Evolutionary conservation across 2,329 filamentous ascomycete species (phyloP), one percentile per base, ranked within the genome.

Genomic region (Aspergillus sp.): DNA sequence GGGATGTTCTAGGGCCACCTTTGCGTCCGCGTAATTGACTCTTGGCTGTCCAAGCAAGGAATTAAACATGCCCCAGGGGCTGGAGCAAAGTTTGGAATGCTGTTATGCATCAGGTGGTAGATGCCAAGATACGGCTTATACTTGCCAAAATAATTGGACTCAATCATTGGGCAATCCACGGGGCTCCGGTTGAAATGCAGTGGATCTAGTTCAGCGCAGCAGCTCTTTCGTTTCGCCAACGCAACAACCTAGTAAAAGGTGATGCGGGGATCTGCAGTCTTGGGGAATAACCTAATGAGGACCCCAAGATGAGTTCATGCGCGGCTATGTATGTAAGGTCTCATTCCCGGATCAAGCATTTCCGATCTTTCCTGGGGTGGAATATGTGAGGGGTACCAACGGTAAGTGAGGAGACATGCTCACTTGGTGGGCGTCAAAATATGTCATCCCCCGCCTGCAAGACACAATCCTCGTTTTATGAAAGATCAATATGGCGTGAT

Each of bases 401-500:
- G 26, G 26, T 9, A 42, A 18, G 42, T 5, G 42, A 44, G 42
- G 42, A 44, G 42, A 30, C 26, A n/a, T 30, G 8, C 26, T 30
- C 26, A 45, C 43, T 9, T n/a, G 22, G 18, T 15, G 17, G 17
- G 12, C 26, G 20, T 20, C 26, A 48, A 18, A 17, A 47, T 17
- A 24, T 26, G n/a, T 34, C 30, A 47, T 36, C n/a, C n/a, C 13
- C 20, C 26, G 24, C 3, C 30, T 36, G 11, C n/a, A 12, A 38
- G 26, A 44, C 26, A 36, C 41, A 30, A 34, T 18, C 8, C 13
- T 41, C 42, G 30, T 22, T 11, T 17, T 9, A 12, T 47, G 32
- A 12, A 30, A 38, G 42, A 24, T 11, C 32, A 36, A 20, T 41
- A 55, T 55, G 44, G 26, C 45, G 53, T 55, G 52, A 54, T 54